Evolutionary conservation across 305 asterid genomes (phyloP), one percentile per base, ranked within the genome.

Genomic region (Fraxinus platypoda): DNA sequence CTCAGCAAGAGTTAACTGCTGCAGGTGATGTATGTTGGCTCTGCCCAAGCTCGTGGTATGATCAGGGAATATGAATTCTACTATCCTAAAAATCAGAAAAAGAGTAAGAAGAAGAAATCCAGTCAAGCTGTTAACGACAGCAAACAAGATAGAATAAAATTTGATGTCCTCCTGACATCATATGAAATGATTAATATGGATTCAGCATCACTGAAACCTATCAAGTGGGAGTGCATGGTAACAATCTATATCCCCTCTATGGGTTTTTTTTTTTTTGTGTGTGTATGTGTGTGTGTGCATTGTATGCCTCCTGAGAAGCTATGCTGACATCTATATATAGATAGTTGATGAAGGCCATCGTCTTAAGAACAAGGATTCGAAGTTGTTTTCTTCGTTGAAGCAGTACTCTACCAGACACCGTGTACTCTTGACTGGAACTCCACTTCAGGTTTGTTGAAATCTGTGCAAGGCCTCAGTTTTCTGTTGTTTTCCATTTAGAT

Each of bases 301-400:
- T 80, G 84, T 78, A 75, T 84, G 62, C 77, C 76, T 85, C 62
- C 85, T 75, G 77, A 33, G 28, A 83, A 74, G 73, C 28, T 41
- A 86, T 79, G 33, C 34, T 82, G 81, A 70, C 85, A 80, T 84
- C 84, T 85, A 31, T 85, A 23, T 88, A 86, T 86, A 96, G 99
- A 93, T 96, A 88, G 98, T 96, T 85, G 99, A 96, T 89, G 99
- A 96, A 92, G 98, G 98, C 57, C 99, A 96, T 79, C 95, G 98
- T 76, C 93, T 96, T 9, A 96, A 93, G 89, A 96, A 96, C 86
- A 94, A 94, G 92, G 99, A 94, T 81, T 93, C 97, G 26, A 96
- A 96, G 89, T 86, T 96, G 86, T 96, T 96, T 87, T 89, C 91
- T 84, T 81, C 92, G 41, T 76, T 96, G 90, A 93, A 87, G 90